Conservation (phyloP, 129 eudicot species). For the Chrysanthemum makinoi region DNA sequence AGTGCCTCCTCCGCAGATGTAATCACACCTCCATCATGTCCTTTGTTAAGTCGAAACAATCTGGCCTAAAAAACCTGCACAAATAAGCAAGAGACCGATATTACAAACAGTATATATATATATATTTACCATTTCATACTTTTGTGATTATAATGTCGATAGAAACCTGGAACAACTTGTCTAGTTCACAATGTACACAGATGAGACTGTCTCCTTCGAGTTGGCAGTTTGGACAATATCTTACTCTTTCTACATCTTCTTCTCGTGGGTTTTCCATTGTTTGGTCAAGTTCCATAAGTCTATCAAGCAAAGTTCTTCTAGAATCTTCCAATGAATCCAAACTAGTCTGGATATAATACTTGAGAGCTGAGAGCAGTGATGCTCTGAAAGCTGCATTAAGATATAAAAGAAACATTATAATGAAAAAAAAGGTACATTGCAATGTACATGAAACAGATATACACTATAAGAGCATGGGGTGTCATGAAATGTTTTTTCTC, state of each 20-base stretch:
- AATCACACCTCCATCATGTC: slow-evolving; percentile 60
- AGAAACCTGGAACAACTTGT: slow-evolving; percentile 73
- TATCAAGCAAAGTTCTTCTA: slow-evolving; percentile 59
- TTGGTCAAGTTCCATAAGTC: slow-evolving; percentile 68
- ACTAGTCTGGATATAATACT: slow-evolving; percentile 70
- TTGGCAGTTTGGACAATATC: too few relatives aligned
- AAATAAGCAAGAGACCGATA: slow-evolving; percentile 12
- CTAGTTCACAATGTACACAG: too few relatives aligned
- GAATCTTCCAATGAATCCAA: slow-evolving; percentile 78
- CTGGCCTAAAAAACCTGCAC: slow-evolving; percentile 78
- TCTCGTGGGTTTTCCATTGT: slow-evolving; percentile 46
- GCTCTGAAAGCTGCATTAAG: slow-evolving; percentile 66
- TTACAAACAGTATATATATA: background rate
- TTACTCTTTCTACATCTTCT: too few relatives aligned
- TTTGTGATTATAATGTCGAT: background rate
- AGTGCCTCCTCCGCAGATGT: slow-evolving; percentile 86
- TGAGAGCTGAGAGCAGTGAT: slow-evolving; percentile 45
- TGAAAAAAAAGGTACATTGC: slow-evolving; percentile 4
- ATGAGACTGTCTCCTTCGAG: too few relatives aligned
- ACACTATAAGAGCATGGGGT: too few relatives aligned
- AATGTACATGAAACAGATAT: background rate
- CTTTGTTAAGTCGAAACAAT: slow-evolving; percentile 74
- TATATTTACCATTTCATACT: too few relatives aligned
- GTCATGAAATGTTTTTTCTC: too few relatives aligned
- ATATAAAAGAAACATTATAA: slow-evolving; percentile 1